Evolutionary conservation across 176 grass and related monocot species (phyloP), one percentile per base, ranked within the genome.

Genomic region (Urochloa ruziziensis): DNA sequence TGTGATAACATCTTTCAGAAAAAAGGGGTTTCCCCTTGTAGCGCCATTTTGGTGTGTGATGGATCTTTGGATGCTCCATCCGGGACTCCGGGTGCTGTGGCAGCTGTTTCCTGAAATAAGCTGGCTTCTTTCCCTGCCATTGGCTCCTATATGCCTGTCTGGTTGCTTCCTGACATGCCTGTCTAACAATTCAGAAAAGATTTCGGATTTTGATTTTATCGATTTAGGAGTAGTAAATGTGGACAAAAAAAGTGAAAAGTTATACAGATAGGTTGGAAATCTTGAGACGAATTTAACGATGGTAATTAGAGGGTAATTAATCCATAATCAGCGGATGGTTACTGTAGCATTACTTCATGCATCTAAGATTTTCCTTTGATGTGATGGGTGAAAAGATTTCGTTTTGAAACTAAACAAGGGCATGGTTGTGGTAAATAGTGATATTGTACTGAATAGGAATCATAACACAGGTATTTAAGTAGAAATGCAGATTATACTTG

Each of bases 91-190:
- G 37, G 37, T 40, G 37, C 6, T 40, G 37, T 27, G 24, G 77
- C 42, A 2, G 27, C 52, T 81, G 27, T 85, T 85, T 81, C 88
- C 88, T 63, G 82, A 70, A 76, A 54, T 36, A 23, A 52, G 25
- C 33, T 13, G 10, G 0, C 36, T 60, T 25, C 17, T 51, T 80
- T 72, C 43, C 43, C 13, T 80, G 57, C 18, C 46, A 29, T 23
- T 32, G n/a, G 51, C 67, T 65, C 63, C 64, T 56, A 58, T 52
- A 51, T 62, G 33, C 14, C 15, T 43, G 82, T 0, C 27, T 61
- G 74, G 27, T 33, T 68, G 29, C 39, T 51, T 27, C 24, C 21
- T 81, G 61, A 46, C 40, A 17, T 62, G 52, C 25, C 44, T 72
- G 6, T 6, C 48, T 1, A 6, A 52, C 18, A n/a, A 5, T 70